These are phyloP conservation scores for Gillenia trifoliata DNA, from an alignment of 306 rosid genomes.

Conservation along the genomic window DNA sequence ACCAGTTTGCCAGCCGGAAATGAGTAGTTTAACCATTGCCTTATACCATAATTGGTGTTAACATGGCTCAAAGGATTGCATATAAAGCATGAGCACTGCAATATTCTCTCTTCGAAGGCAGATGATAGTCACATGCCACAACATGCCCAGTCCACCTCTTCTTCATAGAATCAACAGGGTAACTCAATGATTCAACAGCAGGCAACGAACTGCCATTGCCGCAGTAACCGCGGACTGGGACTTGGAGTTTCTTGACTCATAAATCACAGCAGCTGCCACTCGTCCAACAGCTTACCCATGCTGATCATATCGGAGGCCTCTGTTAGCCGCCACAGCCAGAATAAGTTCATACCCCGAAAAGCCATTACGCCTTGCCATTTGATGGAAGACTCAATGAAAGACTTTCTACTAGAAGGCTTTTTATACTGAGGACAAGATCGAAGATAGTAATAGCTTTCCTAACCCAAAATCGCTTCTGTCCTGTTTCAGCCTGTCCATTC, in stretches of 20 bases:
- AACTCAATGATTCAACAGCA: neutral
- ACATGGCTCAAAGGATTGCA: neutral
- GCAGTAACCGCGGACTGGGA: slow-evolving; percentile 6
- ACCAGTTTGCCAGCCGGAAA: slow-evolving; percentile 23
- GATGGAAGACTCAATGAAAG: slow-evolving; percentile 52
- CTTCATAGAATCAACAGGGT: slow-evolving; percentile 16
- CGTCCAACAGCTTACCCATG: slow-evolving; percentile 28
- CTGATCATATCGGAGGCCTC: slow-evolving; percentile 20
- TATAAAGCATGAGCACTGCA: slow-evolving; percentile 18
- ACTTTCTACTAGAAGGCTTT: slow-evolving; percentile 19
- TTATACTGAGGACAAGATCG: slow-evolving; percentile 17
- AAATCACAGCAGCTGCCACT: slow-evolving; percentile 34
- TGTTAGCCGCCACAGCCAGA: slow-evolving; percentile 28
- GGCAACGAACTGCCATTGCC: slow-evolving; percentile 37
- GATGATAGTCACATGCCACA: slow-evolving; percentile 32
- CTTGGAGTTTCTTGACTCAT: slow-evolving; percentile 25
- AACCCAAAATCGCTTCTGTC: slow-evolving; percentile 15
- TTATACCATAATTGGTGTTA: slow-evolving; percentile 27
- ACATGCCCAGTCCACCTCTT: slow-evolving; percentile 29
- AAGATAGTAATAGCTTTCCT: neutral
- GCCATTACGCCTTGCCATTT: slow-evolving; percentile 29
- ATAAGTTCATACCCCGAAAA: slow-evolving; percentile 50
- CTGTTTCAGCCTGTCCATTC: slow-evolving; percentile 10
- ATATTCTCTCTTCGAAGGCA: neutral
- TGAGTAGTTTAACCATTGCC: slow-evolving; percentile 23